Evolutionary conservation across 352 stramenopile species (phyloP), one percentile per base, ranked within the genome.

Genomic region (Pythium plurisporium): DNA sequence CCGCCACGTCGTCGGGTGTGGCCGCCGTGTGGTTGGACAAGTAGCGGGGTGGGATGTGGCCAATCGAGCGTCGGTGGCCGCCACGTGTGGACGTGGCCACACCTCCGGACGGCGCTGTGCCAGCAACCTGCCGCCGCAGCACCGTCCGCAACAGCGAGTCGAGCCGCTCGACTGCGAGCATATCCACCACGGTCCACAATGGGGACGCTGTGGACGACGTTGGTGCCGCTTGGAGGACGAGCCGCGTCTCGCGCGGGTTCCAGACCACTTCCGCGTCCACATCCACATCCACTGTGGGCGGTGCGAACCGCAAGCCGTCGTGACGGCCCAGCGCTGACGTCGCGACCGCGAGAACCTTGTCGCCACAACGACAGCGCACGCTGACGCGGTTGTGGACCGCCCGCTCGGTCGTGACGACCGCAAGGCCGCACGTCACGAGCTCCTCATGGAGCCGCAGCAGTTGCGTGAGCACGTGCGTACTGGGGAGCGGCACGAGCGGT

Each of bases 291-390:
- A 56, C 22, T 3, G 25, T 2, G n/a, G 49, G 49, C 36, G 22
- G 36, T n/a, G 25, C 15, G 22, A 48, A 56, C 15, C 3, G 30
- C 8, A 34, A 17, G 19, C 11, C 37, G 17, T 40, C 33, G 17
- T 45, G 42, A 11, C 10, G 19, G 22, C n/a, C n/a, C n/a, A 11
- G 46, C 36, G 3, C 27, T 5, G 43, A 25, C 17, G 29, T 9
- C 29, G 45, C 27, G 6, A 79, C 38, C 0, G 49, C 59, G 22
- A 82, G 54, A 23, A 80, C 68, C 27, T 55, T 74, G n/a, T 73
- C 60, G 11, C 75, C 76, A 42, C 79, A 89, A 9, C 49, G 45
- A 60, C 74, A 87, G 20, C 62, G 61, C 3, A 75, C 53, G n/a
- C 76, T 54, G 10, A 34, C 62, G 11, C 62, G 62, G 15, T 41